A percentile compares a stretch with the other conserved stretches of the same genome.
Evolutionary conservation across 768 basidiomycete genomes (phyloP).

Genomic region (Suillus clintonianus): DNA sequence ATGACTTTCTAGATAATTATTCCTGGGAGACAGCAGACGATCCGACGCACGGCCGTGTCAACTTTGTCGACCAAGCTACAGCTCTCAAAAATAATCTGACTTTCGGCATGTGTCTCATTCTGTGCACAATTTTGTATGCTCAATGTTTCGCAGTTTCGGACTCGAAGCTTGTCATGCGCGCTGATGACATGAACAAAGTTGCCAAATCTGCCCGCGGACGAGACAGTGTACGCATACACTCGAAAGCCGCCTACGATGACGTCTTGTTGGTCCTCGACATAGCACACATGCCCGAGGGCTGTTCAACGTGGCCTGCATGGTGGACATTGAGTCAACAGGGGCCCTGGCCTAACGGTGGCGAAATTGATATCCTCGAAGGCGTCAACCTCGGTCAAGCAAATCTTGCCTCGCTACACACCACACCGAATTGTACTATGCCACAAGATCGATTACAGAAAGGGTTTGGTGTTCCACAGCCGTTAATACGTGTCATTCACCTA

Average conservation of each 20-base stretch:
- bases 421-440: constrained; percentile 48
- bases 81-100: constrained; percentile 47
- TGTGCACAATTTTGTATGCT: neutral
- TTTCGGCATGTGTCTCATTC: constrained; percentile 37
- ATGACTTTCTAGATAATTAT: constrained; percentile 49
- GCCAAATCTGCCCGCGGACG: constrained; percentile 44
- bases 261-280: constrained; percentile 53
- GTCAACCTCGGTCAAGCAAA: constrained; percentile 51
- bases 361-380: constrained; percentile 65
- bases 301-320: constrained; percentile 64
- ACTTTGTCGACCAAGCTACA: constrained; percentile 50
- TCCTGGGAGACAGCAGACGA: constrained; percentile 53
- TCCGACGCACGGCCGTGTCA: constrained; percentile 68
- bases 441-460: constrained; percentile 44
- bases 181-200: constrained; percentile 45
- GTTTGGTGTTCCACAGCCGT: constrained; percentile 30
- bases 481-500: neutral
- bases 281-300: constrained; percentile 62
- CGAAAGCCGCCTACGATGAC: constrained; percentile 45
- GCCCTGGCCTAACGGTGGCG: constrained; percentile 64
- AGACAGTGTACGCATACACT: constrained; percentile 56
- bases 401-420: constrained; percentile 57
- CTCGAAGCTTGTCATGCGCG: constrained; percentile 59
- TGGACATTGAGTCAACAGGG: constrained; percentile 55
- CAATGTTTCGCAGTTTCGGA: neutral